phyloP scores from a whole-genome alignment of 2,329 filamentous ascomycete genomes.

The Fusarium irregulare region DNA sequence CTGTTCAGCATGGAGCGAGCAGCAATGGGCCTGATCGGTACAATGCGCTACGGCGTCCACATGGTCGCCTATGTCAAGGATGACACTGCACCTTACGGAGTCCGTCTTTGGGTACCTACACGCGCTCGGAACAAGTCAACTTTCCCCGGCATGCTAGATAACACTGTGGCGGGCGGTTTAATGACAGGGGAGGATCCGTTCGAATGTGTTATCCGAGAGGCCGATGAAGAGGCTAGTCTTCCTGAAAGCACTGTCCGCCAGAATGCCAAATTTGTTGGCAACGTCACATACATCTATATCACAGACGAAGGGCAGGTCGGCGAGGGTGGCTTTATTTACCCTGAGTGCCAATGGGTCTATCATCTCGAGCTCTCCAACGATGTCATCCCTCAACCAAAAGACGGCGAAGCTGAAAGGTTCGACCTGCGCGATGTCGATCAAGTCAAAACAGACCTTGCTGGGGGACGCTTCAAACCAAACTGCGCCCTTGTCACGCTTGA shows the following conservation, averaged over 20 bases:
- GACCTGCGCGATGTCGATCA: constrained; percentile 81
- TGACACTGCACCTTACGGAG: constrained; percentile 57
- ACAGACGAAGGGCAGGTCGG: constrained; percentile 81
- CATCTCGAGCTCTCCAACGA: constrained; percentile 81
- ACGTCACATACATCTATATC: constrained; percentile 86
- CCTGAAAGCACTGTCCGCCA: constrained; percentile 74
- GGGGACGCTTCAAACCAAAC: constrained; percentile 91
- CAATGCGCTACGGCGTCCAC: constrained; percentile 83
- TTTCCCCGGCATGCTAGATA: constrained; percentile 93
- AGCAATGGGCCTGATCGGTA: constrained; percentile 78
- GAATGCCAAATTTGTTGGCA: constrained; percentile 70
- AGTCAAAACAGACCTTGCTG: constrained; percentile 74
- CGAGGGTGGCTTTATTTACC: constrained; percentile 84
- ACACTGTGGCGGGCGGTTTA: constrained; percentile 86
- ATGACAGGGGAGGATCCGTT: constrained; percentile 83
- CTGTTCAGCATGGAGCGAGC: constrained; percentile 82
- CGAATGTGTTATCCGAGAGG: constrained; percentile 86
- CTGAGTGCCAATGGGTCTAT: constrained; percentile 92
- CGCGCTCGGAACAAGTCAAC: constrained; percentile 83
- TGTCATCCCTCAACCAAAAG: constrained; percentile 78
- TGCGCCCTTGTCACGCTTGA: constrained; percentile 86
- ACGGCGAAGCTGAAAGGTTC: constrained; percentile 91
- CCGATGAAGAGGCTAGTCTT: constrained; percentile 88
- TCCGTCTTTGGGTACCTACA: constrained; percentile 87
- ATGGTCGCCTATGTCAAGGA: constrained; percentile 77